These are phyloP conservation scores for Hypoxylon sp. DNA, from an alignment of 2,329 filamentous ascomycete genomes.

Conservation along the genomic window DNA sequence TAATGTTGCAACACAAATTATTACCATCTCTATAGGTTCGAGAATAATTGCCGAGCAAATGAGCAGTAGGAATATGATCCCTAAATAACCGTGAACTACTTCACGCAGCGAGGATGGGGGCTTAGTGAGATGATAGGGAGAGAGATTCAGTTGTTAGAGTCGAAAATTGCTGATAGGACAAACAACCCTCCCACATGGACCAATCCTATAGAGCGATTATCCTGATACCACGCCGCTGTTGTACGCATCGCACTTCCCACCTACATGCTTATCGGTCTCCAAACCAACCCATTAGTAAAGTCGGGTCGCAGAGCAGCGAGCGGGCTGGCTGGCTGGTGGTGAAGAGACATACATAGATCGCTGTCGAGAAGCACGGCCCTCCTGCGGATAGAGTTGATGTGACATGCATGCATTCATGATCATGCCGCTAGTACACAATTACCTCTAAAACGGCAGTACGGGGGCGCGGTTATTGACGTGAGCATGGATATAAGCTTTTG, in stretches of 20 bases:
- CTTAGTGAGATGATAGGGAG: conserved; percentile 43
- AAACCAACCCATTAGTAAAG: conserved; percentile 27
- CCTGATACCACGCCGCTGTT: conserved; percentile 32
- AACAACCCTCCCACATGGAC: conserved; percentile 26
- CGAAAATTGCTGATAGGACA: conserved; percentile 28
- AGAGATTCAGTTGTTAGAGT: conserved; percentile 13
- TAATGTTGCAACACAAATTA: conserved; percentile 11
- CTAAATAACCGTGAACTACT: conserved; percentile 29
- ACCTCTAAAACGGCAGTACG: conserved; percentile 14
- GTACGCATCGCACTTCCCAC: conserved; percentile 34
- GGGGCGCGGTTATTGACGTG: conserved; percentile 13
- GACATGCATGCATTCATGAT: conserved; percentile 41
- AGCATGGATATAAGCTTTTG: conserved; percentile 30
- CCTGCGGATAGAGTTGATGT: conserved; percentile 40
- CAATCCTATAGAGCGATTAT: conserved; percentile 33
- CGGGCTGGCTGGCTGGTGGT: conserved; percentile 16
- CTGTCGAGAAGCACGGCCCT: conserved; percentile 38
- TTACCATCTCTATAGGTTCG: conserved; percentile 2
- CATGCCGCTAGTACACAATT: conserved; percentile 35
- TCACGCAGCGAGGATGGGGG: conserved; percentile 32
- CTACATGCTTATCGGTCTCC: conserved; percentile 28
- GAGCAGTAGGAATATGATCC: conserved; percentile 24
- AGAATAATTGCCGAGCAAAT: conserved; percentile 28
- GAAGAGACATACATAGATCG: conserved; percentile 39
- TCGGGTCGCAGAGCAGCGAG: conserved; percentile 21